phyloP scores from a whole-genome alignment of 345 rosid species.

The Odontarrhena argentea region DNA sequence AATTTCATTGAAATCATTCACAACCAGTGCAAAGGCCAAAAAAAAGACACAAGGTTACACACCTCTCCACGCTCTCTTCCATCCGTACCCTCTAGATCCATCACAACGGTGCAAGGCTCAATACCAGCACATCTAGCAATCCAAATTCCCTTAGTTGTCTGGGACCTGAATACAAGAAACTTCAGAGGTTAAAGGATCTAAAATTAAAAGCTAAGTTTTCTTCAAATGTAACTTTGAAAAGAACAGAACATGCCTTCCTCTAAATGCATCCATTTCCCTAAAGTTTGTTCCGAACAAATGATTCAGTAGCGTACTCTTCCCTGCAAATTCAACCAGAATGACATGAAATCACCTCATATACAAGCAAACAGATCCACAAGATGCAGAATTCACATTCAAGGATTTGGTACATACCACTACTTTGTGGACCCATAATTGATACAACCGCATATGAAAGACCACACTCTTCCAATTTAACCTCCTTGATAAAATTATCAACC shows the following conservation, averaged over 20 bases:
- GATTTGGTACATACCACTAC: constrained; percentile 74
- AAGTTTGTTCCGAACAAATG: constrained; percentile 88
- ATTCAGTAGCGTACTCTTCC: constrained; percentile 95
- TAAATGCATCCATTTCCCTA: constrained; percentile 98
- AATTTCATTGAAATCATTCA: constrained; percentile 5
- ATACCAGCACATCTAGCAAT: constrained; percentile 82
- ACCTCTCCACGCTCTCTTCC: constrained; percentile 99
- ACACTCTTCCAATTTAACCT: constrained; percentile 71
- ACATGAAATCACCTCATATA: neutral
- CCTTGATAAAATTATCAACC: constrained; percentile 72
- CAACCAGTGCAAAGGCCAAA: constrained; percentile 15
- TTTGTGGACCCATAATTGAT: constrained; percentile 99
- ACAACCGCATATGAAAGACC: constrained; percentile 95
- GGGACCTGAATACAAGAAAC: constrained; percentile 61
- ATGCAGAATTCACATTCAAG: neutral
- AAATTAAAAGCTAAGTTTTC: constrained; percentile 27
- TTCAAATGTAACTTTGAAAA: constrained; percentile 17
- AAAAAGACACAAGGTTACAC: constrained; percentile 15
- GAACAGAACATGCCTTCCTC: constrained; percentile 69
- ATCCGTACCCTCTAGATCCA: constrained; percentile 99
- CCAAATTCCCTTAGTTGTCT: constrained; percentile 99
- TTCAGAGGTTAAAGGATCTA: neutral
- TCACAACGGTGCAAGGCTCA: constrained; percentile 91
- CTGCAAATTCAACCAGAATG: constrained; percentile 52
- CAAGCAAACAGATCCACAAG: constrained; percentile 18